Percentiles rank a stretch among this genome's conserved stretches.
These are phyloP conservation scores for Saccharomyces hybrid DNA, from an alignment of 1,139 yeast genomes.

Conservation along the genomic window DNA sequence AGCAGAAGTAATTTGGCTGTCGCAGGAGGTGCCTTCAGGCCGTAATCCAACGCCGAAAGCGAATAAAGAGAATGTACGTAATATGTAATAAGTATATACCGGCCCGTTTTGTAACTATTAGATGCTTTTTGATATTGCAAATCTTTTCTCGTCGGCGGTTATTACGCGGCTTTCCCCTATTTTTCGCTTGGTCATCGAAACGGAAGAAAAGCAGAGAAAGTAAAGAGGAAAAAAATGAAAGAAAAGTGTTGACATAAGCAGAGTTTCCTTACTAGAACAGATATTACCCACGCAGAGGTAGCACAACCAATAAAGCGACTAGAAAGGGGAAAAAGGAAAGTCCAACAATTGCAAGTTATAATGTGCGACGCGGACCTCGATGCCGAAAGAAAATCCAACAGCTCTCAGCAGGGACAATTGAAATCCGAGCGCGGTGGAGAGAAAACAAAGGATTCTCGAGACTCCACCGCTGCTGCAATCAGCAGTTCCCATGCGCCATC, in stretches of 20 bases:
- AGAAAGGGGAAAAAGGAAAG: background rate
- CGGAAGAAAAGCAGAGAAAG: background rate
- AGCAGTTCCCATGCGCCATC: background rate
- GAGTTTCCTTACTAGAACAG: background rate
- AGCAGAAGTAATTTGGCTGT: constrained; percentile 85
- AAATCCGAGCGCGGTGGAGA: background rate
- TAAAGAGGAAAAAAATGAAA: constrained; percentile 11
- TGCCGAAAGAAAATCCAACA: background rate
- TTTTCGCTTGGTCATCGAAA: background rate
- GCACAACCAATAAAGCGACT: background rate
- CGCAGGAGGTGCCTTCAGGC: constrained; percentile 79
- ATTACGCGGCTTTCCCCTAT: background rate
- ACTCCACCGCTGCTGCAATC: background rate
- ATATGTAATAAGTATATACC: background rate
- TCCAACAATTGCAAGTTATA: background rate
- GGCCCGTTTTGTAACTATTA: background rate
- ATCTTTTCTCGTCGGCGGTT: constrained; percentile 1
- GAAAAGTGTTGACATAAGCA: background rate
- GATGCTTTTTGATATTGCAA: constrained; percentile 13
- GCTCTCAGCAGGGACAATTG: background rate
- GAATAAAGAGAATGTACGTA: constrained; percentile 7
- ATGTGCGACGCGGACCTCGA: background rate
- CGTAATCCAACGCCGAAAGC: constrained; percentile 16
- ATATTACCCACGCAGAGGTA: background rate
- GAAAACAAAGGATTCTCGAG: background rate